A percentile compares a stretch with the other conserved stretches of the same genome.
Conservation (phyloP, 768 basidiomycete genomes). For the Auricularia sp. region DNA sequence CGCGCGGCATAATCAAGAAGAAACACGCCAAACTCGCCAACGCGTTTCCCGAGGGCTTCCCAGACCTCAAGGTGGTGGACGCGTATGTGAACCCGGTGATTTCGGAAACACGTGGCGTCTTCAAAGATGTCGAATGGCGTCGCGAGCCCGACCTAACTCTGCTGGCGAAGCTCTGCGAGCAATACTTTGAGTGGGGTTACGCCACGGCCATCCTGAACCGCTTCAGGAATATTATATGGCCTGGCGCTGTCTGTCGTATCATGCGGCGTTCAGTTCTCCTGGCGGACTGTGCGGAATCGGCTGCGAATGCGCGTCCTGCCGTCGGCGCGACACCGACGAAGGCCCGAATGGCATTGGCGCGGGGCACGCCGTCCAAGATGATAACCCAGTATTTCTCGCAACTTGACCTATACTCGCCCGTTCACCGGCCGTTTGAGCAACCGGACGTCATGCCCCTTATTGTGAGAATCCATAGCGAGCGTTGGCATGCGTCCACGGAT, state of each 20-base stretch:
- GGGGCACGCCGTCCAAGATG: slow-evolving; percentile 41
- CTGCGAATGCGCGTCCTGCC: slow-evolving; percentile 2
- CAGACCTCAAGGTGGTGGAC: slow-evolving; percentile 60
- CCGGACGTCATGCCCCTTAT: slow-evolving; percentile 38
- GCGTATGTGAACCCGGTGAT: slow-evolving; percentile 75
- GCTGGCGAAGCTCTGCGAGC: slow-evolving; percentile 73
- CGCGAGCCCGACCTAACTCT: slow-evolving; percentile 58
- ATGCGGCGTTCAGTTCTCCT: slow-evolving; percentile 56
- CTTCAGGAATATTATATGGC: slow-evolving; percentile 78
- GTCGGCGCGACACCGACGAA: slow-evolving; percentile 33
- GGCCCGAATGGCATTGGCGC: slow-evolving; percentile 18
- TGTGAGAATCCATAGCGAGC: slow-evolving; percentile 52
- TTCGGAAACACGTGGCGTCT: slow-evolving; percentile 45
- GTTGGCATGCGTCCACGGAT: slow-evolving; percentile 65
- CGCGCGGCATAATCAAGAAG: slow-evolving; percentile 54
- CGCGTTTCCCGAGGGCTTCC: slow-evolving; percentile 56
- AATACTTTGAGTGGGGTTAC: slow-evolving; percentile 89
- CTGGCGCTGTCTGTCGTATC: slow-evolving; percentile 57
- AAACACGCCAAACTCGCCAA: slow-evolving; percentile 48
- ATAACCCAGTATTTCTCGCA: slow-evolving; percentile 48
- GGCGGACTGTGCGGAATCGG: slow-evolving; percentile 22
- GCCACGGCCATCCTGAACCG: slow-evolving; percentile 73
- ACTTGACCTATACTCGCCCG: slow-evolving; percentile 24
- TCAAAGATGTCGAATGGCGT: slow-evolving; percentile 34
- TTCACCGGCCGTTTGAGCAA: slow-evolving; percentile 21